Evolutionary conservation across 2,329 filamentous ascomycete species (phyloP).

Genomic region (Colletotrichum endophyticum): DNA sequence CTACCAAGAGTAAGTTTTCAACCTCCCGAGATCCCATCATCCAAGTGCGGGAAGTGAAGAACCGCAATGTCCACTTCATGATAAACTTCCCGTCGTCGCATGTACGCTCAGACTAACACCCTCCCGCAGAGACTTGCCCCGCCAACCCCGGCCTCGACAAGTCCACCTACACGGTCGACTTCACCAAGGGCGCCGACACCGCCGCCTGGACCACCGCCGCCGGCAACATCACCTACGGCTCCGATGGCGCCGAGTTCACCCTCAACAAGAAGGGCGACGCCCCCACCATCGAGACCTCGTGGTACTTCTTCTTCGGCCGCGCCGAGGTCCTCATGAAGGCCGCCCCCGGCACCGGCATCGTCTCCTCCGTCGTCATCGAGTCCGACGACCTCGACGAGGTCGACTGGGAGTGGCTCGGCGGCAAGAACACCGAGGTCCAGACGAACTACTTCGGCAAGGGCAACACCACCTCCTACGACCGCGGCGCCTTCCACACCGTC

Average conservation of each 20-base stretch:
- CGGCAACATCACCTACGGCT: conserved; percentile 28
- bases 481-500: conserved; percentile 62
- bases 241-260: conserved; percentile 43
- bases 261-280: conserved; percentile 63
- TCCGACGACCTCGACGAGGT: conserved; percentile 83
- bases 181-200: conserved; percentile 65
- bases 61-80: neutral
- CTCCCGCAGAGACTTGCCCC: conserved; percentile 51
- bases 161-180: conserved; percentile 61
- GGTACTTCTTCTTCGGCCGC: conserved; percentile 86
- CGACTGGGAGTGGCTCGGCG: conserved; percentile 84
- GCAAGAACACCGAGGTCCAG: conserved; percentile 71
- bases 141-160: conserved; percentile 67
- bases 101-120: neutral
- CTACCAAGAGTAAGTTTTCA: conserved; percentile 19
- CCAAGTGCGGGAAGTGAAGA: neutral
- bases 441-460: conserved; percentile 84
- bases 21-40: neutral
- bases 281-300: conserved; percentile 70
- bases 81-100: neutral
- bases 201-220: conserved; percentile 26
- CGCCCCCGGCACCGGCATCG: conserved; percentile 60
- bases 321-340: conserved; percentile 66
- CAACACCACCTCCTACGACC: conserved; percentile 68
- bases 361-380: conserved; percentile 77